These are phyloP conservation scores for Thuja plicata DNA, from an alignment of 83 land plant genomes.

Conservation along the genomic window DNA sequence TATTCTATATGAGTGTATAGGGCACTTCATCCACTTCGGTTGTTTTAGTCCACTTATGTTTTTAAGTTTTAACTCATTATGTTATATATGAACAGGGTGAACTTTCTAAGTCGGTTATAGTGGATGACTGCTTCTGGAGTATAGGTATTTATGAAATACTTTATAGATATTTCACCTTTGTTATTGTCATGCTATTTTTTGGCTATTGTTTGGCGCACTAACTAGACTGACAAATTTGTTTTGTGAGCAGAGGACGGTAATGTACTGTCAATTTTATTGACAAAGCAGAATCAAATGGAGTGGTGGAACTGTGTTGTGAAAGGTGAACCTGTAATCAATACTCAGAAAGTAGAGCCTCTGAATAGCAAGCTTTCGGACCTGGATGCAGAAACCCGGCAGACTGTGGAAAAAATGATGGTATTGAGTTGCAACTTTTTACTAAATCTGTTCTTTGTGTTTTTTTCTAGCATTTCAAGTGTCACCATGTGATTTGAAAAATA, in stretches of 20 bases:
- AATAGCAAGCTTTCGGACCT: constrained; percentile 81
- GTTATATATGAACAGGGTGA: constrained; percentile 55
- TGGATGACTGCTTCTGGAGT: constrained; percentile 85
- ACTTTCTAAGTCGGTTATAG: constrained; percentile 54
- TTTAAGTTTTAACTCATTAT: neutral
- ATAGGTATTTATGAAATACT: constrained; percentile 41
- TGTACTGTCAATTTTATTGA: constrained; percentile 67
- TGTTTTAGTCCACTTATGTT: neutral
- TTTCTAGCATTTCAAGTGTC: neutral
- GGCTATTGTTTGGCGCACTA: neutral
- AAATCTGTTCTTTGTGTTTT: neutral
- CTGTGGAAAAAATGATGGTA: constrained; percentile 99
- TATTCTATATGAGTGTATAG: neutral
- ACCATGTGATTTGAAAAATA: neutral
- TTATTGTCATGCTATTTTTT: neutral
- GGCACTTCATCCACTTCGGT: neutral
- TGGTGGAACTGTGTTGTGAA: constrained; percentile 89
- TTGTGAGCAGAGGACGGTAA: constrained; percentile 71
- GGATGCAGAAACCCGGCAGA: constrained; percentile 83
- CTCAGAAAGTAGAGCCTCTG: constrained; percentile 95
- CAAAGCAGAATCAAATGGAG: constrained; percentile 88
- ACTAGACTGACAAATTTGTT: neutral
- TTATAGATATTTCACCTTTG: neutral
- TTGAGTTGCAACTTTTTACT: neutral
- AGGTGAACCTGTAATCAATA: constrained; percentile 87